phyloP scores from a whole-genome alignment of 202 grass and related monocot species.

The Panicum virgatum region DNA sequence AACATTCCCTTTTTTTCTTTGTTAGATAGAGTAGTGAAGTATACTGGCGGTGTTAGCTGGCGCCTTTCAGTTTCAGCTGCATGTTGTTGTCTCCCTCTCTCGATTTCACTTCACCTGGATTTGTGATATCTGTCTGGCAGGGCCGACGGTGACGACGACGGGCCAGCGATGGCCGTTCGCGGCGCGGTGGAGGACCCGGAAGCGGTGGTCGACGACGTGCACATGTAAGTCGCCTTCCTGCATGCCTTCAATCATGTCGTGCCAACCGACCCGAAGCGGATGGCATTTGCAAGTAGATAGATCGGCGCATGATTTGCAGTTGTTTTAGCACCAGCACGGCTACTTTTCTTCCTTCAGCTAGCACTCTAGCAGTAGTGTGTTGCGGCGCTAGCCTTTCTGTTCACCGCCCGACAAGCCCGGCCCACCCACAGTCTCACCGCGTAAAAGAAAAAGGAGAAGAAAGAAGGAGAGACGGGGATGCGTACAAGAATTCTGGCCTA shows the following conservation, averaged over 20 bases:
- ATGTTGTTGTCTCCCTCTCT: background rate
- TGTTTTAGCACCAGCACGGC: background rate
- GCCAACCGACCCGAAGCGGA: background rate
- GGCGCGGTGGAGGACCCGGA: constrained; percentile 84
- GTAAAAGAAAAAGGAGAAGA: background rate
- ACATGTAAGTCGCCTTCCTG: constrained; percentile 58
- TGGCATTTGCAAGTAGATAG: background rate
- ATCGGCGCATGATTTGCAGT: background rate
- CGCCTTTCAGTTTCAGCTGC: background rate
- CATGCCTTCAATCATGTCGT: background rate
- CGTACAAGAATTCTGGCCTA: background rate
- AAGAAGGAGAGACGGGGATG: background rate
- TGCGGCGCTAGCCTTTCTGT: background rate
- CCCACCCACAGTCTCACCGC: background rate
- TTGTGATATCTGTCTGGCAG: background rate
- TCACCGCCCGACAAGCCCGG: background rate
- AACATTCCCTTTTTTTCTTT: no score
- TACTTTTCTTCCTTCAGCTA: background rate
- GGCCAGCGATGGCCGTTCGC: background rate
- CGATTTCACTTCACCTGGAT: background rate
- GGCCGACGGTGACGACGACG: background rate
- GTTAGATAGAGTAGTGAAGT: no score
- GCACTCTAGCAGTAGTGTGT: background rate
- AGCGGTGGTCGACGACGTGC: constrained; percentile 56
- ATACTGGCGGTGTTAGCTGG: background rate